Conservation (phyloP, 441 rosid species). For the Dalechampia spathulata region DNA sequence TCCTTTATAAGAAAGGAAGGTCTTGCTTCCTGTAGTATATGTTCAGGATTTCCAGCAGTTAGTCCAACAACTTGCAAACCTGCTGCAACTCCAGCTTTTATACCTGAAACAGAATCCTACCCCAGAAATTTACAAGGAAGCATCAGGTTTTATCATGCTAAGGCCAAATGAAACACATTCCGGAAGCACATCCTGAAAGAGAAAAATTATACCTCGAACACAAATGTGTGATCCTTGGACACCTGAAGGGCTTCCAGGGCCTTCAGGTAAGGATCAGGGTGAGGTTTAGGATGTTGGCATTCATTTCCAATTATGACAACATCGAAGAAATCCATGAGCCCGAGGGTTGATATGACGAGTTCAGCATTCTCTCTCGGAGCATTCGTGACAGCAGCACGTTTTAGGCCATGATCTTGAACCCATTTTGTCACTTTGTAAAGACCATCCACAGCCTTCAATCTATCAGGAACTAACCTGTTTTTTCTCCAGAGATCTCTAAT, state of each 20-base stretch:
- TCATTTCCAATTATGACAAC: conserved; percentile 67
- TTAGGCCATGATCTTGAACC: conserved; percentile 75
- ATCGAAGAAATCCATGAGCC: conserved; percentile 66
- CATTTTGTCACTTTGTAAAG: conserved; percentile 66
- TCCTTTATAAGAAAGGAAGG: conserved; percentile 66
- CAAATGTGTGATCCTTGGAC: conserved; percentile 69
- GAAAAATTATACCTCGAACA: conserved; percentile 57
- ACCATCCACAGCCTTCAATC: conserved; percentile 52
- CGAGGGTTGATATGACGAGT: conserved; percentile 65
- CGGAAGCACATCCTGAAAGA: neutral
- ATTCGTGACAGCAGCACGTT: conserved; percentile 91
- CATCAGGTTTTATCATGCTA: no score
- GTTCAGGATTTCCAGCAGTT: conserved; percentile 66
- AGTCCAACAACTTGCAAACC: conserved; percentile 84
- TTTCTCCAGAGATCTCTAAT: no score
- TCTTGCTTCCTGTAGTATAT: conserved; percentile 54
- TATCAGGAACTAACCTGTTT: conserved; percentile 65
- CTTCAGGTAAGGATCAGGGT: conserved; percentile 80
- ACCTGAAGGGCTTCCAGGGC: conserved; percentile 67
- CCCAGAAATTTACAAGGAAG: no score
- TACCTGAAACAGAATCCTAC: conserved; percentile 84
- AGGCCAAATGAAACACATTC: no score
- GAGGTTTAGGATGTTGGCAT: conserved; percentile 78
- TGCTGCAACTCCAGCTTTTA: conserved; percentile 92
- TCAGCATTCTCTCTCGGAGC: conserved; percentile 88